These are phyloP conservation scores for Remersonia thermophila DNA, from an alignment of 2,329 filamentous ascomycete species.

Conservation along the genomic window DNA sequence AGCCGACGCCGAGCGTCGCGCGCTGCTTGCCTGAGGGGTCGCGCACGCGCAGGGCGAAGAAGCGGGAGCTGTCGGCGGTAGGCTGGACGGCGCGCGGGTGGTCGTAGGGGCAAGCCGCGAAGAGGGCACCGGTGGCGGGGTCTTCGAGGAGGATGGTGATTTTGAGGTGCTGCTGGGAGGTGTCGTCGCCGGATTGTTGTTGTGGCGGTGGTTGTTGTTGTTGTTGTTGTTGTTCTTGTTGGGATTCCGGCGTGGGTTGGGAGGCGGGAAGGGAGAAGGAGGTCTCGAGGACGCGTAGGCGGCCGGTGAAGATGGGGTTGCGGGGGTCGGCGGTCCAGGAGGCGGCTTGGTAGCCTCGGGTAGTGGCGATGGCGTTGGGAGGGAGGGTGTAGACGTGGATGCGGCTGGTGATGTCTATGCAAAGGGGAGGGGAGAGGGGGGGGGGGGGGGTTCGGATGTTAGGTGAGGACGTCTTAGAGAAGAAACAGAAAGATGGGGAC, in stretches of 20 bases:
- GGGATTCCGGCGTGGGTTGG: slow-evolving; percentile 14
- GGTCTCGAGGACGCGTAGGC: slow-evolving; percentile 67
- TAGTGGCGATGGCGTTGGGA: slow-evolving; percentile 56
- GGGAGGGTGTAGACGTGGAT: slow-evolving; percentile 86
- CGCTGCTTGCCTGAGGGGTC: slow-evolving; percentile 58
- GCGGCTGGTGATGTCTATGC: slow-evolving; percentile 54
- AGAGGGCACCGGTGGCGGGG: slow-evolving; percentile 56
- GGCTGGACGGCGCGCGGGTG: slow-evolving; percentile 55
- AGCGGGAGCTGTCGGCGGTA: slow-evolving; percentile 65
- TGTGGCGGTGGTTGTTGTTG: no score
- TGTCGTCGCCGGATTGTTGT: slow-evolving; percentile 25
- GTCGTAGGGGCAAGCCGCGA: slow-evolving; percentile 73
- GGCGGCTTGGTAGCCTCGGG: slow-evolving; percentile 65
- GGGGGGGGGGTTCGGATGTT: no score
- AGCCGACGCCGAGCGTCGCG: slow-evolving; percentile 71
- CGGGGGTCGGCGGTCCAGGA: slow-evolving; percentile 62
- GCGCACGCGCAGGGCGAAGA: slow-evolving; percentile 73
- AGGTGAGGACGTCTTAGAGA: no score
- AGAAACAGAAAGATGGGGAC: slow-evolving; percentile 38
- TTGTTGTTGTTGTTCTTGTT: slow-evolving; percentile 33
- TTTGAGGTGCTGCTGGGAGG: slow-evolving; percentile 35
- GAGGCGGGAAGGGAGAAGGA: slow-evolving; percentile 43
- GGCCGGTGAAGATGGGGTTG: slow-evolving; percentile 75
- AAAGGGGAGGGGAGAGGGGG: background rate
- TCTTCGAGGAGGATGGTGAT: slow-evolving; percentile 74